These are phyloP conservation scores for Teunomyces aglyptinius DNA, from an alignment of 805 yeast species.

Conservation along the genomic window DNA sequence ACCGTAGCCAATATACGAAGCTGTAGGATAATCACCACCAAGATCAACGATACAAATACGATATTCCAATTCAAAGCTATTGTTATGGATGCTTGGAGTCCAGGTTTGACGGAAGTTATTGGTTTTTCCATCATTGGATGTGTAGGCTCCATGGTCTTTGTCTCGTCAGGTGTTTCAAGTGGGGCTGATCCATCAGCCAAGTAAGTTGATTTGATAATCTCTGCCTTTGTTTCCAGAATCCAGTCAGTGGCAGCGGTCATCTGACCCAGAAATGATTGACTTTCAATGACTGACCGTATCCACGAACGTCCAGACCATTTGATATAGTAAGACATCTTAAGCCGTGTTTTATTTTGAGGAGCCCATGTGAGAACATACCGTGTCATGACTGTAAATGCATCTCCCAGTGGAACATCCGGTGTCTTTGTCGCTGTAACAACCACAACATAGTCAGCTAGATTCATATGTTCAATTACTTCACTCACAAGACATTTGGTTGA, in stretches of 20 bases:
- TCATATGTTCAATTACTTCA: slow-evolving; percentile 55
- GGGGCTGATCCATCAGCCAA: slow-evolving; percentile 19
- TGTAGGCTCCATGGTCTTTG: not conserved
- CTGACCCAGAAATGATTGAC: slow-evolving; percentile 72
- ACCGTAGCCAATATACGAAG: not conserved
- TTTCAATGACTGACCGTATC: slow-evolving; percentile 75
- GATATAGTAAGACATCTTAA: slow-evolving; percentile 53
- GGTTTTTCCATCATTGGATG: not conserved
- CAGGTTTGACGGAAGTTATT: not conserved
- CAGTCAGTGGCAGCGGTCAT: slow-evolving; percentile 55
- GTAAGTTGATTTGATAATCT: slow-evolving; percentile 24
- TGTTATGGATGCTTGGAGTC: not conserved
- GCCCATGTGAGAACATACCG: slow-evolving; percentile 63
- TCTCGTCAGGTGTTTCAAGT: not conserved
- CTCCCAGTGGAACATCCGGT: slow-evolving; percentile 85
- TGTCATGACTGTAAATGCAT: slow-evolving; percentile 61
- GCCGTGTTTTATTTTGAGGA: slow-evolving; percentile 48
- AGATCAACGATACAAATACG: not conserved
- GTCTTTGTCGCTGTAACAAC: slow-evolving; percentile 61
- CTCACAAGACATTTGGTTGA: slow-evolving; percentile 65
- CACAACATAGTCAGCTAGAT: slow-evolving; percentile 46
- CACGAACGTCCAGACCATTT: slow-evolving; percentile 78
- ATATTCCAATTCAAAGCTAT: not conserved
- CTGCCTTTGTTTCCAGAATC: slow-evolving; percentile 45
- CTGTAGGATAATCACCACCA: not conserved